These are phyloP conservation scores for Thelonectria discophora DNA, from an alignment of 2,329 filamentous ascomycete genomes.

Conservation along the genomic window DNA sequence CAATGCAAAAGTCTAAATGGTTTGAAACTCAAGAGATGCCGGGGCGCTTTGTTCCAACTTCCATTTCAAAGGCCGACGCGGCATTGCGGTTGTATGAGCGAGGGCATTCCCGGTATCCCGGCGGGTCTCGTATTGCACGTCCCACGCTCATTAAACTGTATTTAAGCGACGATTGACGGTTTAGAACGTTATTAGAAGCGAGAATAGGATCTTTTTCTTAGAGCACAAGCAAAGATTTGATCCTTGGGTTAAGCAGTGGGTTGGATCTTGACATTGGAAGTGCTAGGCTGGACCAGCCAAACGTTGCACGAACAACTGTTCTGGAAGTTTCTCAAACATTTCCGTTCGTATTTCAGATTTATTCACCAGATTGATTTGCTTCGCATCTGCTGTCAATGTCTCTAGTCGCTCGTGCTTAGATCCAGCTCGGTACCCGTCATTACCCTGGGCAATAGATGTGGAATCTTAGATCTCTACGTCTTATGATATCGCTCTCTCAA, in stretches of 20 bases:
- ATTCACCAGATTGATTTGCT: too few relatives aligned
- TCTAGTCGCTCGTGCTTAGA: too few relatives aligned
- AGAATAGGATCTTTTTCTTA: neutral
- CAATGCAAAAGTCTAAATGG: constrained; percentile 7
- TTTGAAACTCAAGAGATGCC: constrained; percentile 7
- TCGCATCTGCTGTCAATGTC: too few relatives aligned
- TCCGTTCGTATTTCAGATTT: too few relatives aligned
- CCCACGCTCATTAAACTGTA: neutral
- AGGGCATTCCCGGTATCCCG: neutral
- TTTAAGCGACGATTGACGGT: neutral
- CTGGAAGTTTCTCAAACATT: neutral
- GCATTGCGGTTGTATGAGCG: neutral
- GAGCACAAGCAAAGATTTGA: too few relatives aligned
- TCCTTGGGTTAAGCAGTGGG: too few relatives aligned
- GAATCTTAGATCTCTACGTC: too few relatives aligned
- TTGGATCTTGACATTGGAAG: too few relatives aligned
- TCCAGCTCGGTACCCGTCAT: too few relatives aligned
- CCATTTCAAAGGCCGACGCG: neutral
- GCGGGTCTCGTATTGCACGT: neutral
- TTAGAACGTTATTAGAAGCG: neutral
- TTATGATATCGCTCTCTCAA: too few relatives aligned
- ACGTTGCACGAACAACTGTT: neutral
- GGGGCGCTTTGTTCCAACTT: neutral
- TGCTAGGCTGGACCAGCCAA: too few relatives aligned
- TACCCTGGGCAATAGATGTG: too few relatives aligned